Evolutionary conservation across 129 eudicot genomes (phyloP).

Genomic region (Sambucus nigra): DNA sequence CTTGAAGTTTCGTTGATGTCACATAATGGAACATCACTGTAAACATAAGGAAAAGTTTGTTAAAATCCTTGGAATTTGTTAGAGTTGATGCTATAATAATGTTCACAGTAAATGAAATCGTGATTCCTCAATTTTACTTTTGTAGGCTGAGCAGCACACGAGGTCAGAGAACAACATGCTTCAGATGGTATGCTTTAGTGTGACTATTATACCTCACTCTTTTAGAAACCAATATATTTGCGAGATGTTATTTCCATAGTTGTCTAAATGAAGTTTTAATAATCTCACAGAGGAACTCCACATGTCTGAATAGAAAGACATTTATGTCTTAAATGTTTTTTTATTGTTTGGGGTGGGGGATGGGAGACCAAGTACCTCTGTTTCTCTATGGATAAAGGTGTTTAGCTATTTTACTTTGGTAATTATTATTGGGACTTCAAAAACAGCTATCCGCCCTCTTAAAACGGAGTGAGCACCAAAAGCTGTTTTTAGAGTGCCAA

Average conservation of each 20-base stretch:
- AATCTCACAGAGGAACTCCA: neutral
- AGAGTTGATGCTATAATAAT: no score
- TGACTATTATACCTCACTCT: neutral
- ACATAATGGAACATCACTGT: neutral
- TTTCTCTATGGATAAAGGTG: no score
- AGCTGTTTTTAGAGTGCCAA: neutral
- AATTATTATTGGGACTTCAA: no score
- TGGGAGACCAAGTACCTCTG: no score
- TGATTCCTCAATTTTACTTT: slow-evolving; percentile 15
- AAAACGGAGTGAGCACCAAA: no score
- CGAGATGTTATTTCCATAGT: neutral
- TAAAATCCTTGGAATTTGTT: neutral
- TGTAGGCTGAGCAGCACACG: slow-evolving; percentile 42
- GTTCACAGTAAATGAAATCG: neutral
- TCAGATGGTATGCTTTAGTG: slow-evolving; percentile 47
- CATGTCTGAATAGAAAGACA: neutral
- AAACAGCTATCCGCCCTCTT: no score
- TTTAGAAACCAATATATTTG: neutral
- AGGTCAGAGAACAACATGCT: slow-evolving; percentile 58
- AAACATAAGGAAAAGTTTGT: neutral
- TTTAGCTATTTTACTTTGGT: no score
- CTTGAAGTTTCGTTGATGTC: neutral
- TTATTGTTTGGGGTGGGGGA: no score
- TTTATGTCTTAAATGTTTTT: no score
- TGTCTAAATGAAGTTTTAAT: neutral